Evolutionary conservation across 2,329 filamentous ascomycete species (phyloP).

Genomic region (Rhynchosporium agropyri): DNA sequence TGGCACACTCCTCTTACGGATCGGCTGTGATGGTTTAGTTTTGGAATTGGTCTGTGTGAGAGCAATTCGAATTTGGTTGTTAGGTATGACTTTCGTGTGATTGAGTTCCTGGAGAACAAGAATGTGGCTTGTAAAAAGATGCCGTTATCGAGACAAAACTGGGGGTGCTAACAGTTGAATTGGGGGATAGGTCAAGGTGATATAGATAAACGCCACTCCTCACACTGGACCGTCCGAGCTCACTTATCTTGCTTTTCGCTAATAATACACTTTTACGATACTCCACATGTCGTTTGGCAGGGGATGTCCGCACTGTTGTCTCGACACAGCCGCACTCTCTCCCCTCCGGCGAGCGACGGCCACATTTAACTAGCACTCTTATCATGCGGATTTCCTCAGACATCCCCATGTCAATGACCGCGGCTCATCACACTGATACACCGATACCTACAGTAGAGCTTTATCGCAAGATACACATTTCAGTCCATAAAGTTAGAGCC

Average conservation of each 20-base stretch:
- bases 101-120: no score
- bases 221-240: slow-evolving; percentile 17
- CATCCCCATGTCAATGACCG: slow-evolving; percentile 22
- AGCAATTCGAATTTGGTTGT: no score
- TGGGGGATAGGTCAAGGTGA: background rate
- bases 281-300: slow-evolving; percentile 10
- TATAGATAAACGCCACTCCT: slow-evolving; percentile 9
- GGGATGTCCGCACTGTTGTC: background rate
- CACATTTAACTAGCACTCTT: slow-evolving; percentile 20
- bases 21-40: no score
- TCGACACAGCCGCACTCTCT: slow-evolving; percentile 14
- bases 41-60: no score
- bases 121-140: no score
- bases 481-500: background rate
- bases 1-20: no score
- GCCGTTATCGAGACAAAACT: no score
- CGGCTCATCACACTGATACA: slow-evolving; percentile 25
- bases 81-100: no score
- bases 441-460: slow-evolving; percentile 17
- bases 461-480: slow-evolving; percentile 32
- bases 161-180: no score
- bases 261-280: background rate
- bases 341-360: slow-evolving; percentile 32
- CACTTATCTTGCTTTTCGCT: background rate
- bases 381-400: slow-evolving; percentile 27